Percentiles rank a stretch among this genome's conserved stretches.
Conservation (phyloP, 2,329 filamentous ascomycete genomes). For the Gnomoniopsis sp. region DNA sequence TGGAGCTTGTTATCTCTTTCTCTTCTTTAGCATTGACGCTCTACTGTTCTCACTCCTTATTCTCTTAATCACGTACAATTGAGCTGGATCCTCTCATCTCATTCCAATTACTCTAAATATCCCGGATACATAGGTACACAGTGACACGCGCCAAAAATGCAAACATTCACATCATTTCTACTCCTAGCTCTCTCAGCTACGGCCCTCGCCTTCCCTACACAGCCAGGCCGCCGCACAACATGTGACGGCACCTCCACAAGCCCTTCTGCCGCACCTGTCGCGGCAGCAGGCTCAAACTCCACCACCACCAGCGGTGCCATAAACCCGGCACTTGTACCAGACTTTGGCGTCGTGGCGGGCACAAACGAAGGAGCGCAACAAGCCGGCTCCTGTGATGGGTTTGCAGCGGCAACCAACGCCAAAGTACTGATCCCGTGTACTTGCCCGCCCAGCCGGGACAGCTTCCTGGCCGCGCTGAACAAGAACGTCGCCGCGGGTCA, state of each 20-base stretch:
- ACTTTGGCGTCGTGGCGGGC: conserved; percentile 2
- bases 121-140: too few species aligned
- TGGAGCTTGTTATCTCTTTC: not conserved
- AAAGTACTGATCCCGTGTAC: conserved; percentile 19
- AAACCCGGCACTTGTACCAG: conserved; percentile 1
- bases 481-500: conserved; percentile 14
- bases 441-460: conserved; percentile 18
- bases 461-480: conserved; percentile 15
- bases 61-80: too few species aligned
- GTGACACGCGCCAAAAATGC: conserved; percentile 9
- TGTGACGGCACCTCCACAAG: not conserved
- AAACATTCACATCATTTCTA: conserved; percentile 1
- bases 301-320: not conserved
- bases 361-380: conserved; percentile 4
- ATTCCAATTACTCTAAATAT: too few species aligned
- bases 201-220: conserved; percentile 2
- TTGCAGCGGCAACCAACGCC: conserved; percentile 7
- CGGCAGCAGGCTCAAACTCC: not conserved
- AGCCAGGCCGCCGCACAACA: not conserved
- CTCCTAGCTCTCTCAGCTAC: conserved; percentile 5
- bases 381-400: conserved; percentile 17
- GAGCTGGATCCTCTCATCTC: too few species aligned
- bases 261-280: not conserved
- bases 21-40: not conserved
- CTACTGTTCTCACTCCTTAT: not conserved